These are phyloP conservation scores for Alternaria burnsii DNA, from an alignment of 2,329 filamentous ascomycete species.

Conservation along the genomic window DNA sequence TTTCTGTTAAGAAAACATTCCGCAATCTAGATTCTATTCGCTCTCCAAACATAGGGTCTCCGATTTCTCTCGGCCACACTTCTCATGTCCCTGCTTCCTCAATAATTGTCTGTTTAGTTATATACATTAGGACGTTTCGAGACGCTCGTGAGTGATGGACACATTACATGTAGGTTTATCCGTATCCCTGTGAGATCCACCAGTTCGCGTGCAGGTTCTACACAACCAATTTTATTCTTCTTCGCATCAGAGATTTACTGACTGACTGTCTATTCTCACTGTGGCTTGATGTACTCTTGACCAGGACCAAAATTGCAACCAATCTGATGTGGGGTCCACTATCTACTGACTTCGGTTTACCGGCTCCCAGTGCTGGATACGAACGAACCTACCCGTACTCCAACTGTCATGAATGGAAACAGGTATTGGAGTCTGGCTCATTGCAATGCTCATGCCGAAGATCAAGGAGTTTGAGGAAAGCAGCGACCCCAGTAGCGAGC, in stretches of 20 bases:
- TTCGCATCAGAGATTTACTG: not conserved
- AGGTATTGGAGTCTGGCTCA: not conserved
- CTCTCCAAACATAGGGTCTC: not conserved
- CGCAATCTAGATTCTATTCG: not conserved
- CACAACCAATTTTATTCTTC: not conserved
- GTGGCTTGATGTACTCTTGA: not conserved
- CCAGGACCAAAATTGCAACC: not conserved
- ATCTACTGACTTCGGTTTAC: not conserved
- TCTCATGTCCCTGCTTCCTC: not conserved
- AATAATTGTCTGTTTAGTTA: not conserved
- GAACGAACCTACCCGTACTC: too few relatives aligned
- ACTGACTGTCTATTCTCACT: not conserved
- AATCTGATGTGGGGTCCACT: not conserved
- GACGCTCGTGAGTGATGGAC: not conserved
- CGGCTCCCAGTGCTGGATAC: not conserved
- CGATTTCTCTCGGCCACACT: not conserved
- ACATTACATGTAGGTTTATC: not conserved
- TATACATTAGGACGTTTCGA: not conserved
- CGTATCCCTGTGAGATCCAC: not conserved
- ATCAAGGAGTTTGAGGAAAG: not conserved
- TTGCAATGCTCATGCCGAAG: not conserved
- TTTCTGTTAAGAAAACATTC: not conserved
- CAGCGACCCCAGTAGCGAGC: not conserved
- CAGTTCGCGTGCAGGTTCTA: not conserved
- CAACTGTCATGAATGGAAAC: not conserved